Evolutionary conservation across 2,329 filamentous ascomycete species (phyloP), one percentile per base, ranked within the genome.

Genomic region (Gnomoniopsis smithogilvyi): DNA sequence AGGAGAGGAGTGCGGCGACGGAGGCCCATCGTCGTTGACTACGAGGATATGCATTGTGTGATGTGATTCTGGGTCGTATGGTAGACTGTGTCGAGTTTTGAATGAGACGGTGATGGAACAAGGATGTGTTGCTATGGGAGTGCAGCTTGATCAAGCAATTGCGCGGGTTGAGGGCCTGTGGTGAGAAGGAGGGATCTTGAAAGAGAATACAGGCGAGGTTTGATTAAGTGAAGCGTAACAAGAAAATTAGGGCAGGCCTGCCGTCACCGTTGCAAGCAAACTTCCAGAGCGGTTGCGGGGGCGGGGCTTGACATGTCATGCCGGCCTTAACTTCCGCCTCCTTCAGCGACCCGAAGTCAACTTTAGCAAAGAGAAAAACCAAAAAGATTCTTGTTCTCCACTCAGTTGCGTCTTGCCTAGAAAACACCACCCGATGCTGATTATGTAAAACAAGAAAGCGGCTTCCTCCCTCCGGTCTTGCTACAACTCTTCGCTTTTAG

Each of bases 11-110:
- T 89, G 84, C 61, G 87, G 82, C 34, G 88, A 91, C 64, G 90
- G 90, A 54, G 90, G 90, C 17, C 90, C 90, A 76, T 94, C 90
- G 70, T 94, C 90, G 77, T 94, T 94, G 65, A 86, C 85, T 57
- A 90, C 77, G 66, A 86, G 81, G 66, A 86, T 86, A 67, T 86
- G 83, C 83, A 86, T 86, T 19, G 47, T 15, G 22, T 11, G 55
- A 6, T 50, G 24, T 2, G 3, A 12, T 6, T 7, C 15, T n/a
- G 38, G 17, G 17, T 21, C 17, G 41, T 12, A 36, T 21, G 10
- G 15, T 43, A 33, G 43, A 11, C 26, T 21, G 11, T 10, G 15
- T 4, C 43, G 15, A 33, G 50, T n/a, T n/a, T n/a, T 14, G 3
- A 19, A 12, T 24, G 30, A 14, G 26, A 19, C 34, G 26, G 21